phyloP scores from a whole-genome alignment of 129 eudicot genomes.

The Erigeron canadensis region DNA sequence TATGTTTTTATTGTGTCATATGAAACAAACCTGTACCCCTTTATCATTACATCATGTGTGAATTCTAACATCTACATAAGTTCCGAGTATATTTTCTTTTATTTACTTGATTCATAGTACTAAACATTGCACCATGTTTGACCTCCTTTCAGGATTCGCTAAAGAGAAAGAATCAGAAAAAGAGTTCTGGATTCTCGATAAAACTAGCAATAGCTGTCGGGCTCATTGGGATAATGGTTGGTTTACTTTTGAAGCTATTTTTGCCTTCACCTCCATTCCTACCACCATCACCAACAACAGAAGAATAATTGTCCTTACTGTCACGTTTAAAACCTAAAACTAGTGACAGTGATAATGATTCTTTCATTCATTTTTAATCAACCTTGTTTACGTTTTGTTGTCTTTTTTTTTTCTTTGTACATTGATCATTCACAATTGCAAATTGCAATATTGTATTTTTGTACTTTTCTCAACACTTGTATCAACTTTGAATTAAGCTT shows the following conservation, averaged over 20 bases:
- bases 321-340: constrained; percentile 1
- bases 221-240: constrained; percentile 62
- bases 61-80: neutral
- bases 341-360: constrained; percentile 14
- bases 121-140: constrained; percentile 8
- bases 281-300: constrained; percentile 32
- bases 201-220: constrained; percentile 64
- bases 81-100: neutral
- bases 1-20: neutral
- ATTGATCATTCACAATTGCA: constrained; percentile 29
- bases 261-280: constrained; percentile 45
- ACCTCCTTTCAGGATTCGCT: constrained; percentile 44
- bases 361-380: constrained; percentile 23
- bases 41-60: neutral
- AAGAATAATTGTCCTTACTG: constrained; percentile 22
- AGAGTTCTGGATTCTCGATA: constrained; percentile 53
- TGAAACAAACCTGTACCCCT: neutral
- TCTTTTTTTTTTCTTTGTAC: constrained; percentile 28
- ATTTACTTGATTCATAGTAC: constrained; percentile 2
- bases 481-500: constrained; percentile 6
- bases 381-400: constrained; percentile 22
- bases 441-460: constrained; percentile 29
- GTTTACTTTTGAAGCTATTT: constrained; percentile 58
- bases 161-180: constrained; percentile 48
- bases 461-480: constrained; percentile 16